Evolutionary conservation across 371 early-diverging fungal species (phyloP).

Genomic region (Actinomortierella ambigua): DNA sequence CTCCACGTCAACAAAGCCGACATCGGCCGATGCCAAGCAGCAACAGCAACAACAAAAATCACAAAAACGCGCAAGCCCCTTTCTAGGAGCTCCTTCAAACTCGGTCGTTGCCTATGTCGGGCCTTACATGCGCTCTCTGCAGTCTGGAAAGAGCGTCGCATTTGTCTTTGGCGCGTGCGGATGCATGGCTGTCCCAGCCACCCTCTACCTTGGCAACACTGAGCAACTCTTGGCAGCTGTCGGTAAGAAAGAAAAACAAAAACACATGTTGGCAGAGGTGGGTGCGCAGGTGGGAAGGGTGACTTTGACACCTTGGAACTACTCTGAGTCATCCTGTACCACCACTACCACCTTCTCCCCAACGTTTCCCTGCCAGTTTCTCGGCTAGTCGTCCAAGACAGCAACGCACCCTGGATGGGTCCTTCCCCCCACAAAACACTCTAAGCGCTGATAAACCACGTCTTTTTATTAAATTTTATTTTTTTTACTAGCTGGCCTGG

Average conservation of each 20-base stretch:
- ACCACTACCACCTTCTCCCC: too few species aligned
- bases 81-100: conserved; percentile 18
- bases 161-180: conserved; percentile 45
- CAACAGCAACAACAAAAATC: neutral
- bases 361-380: too few species aligned
- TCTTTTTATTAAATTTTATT: neutral
- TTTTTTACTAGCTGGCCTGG: conserved; percentile 18
- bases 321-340: too few species aligned
- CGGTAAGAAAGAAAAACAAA: conserved; percentile 21
- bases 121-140: conserved; percentile 20
- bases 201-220: conserved; percentile 34
- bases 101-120: conserved; percentile 43
- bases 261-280: too few species aligned
- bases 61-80: conserved; percentile 8
- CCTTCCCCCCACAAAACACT: too few species aligned
- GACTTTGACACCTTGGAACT: too few species aligned
- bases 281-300: too few species aligned
- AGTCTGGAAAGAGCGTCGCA: conserved; percentile 32
- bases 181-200: conserved; percentile 35
- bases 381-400: too few species aligned
- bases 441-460: too few species aligned
- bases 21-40: neutral
- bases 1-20: too few species aligned
- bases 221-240: conserved; percentile 37
- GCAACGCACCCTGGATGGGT: too few species aligned